A percentile compares a stretch with the other conserved stretches of the same genome.
Conservation (phyloP, 441 rosid species). For the Omphalea diandra region DNA sequence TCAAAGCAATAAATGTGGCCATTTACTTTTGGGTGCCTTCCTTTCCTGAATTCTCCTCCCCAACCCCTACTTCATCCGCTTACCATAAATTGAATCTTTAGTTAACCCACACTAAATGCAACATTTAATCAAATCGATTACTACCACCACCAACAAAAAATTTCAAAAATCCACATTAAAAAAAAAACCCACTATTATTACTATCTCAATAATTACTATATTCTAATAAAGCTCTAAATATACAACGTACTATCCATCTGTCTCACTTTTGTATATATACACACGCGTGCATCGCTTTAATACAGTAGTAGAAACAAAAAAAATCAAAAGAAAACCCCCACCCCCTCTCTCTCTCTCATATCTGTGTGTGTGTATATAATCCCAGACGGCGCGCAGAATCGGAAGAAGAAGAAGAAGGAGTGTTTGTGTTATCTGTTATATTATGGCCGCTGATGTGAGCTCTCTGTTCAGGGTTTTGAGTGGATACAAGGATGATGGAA, state of each 20-base stretch:
- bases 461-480: conserved; percentile 41
- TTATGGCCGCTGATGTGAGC: conserved; percentile 82
- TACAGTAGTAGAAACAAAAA: background rate
- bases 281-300: background rate
- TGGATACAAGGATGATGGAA: conserved; percentile 41
- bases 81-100: conserved; percentile 32
- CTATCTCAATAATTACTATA: too few species aligned
- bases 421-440: too few species aligned
- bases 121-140: conserved; percentile 20
- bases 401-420: too few species aligned
- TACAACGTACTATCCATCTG: conserved; percentile 12
- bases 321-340: background rate
- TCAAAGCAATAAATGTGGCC: conserved; percentile 50
- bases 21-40: conserved; percentile 39
- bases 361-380: too few species aligned
- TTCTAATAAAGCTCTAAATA: background rate
- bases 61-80: conserved; percentile 29
- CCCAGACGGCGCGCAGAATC: too few species aligned
- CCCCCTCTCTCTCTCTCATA: too few species aligned
- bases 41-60: conserved; percentile 34
- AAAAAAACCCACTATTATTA: too few species aligned
- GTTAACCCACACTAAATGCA: conserved; percentile 35
- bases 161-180: background rate
- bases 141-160: too few species aligned
- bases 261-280: background rate